phyloP scores from a whole-genome alignment of 192 early-diverging fungal species.

The Coemansia erecta region DNA sequence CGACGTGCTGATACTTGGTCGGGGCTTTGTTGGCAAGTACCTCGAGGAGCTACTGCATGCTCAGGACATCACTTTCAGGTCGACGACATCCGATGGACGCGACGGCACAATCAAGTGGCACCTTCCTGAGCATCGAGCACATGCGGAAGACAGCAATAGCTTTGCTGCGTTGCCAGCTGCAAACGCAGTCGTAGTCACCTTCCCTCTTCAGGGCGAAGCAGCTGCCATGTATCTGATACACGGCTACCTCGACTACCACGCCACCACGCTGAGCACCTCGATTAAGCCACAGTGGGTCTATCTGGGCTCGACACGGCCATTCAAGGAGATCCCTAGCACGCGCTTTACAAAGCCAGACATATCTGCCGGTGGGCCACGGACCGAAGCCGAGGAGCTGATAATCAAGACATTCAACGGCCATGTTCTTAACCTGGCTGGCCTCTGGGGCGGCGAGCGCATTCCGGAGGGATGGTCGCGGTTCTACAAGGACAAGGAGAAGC shows the following conservation, averaged over 20 bases:
- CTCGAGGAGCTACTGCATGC: conserved; percentile 16
- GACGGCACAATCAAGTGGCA: conserved; percentile 37
- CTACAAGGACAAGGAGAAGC: conserved; percentile 25
- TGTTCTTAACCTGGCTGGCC: conserved; percentile 46
- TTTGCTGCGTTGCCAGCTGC: conserved; percentile 25
- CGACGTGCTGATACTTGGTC: conserved; percentile 37
- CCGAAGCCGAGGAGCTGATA: conserved; percentile 34
- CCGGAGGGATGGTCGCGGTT: conserved; percentile 40
- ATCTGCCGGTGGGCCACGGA: conserved; percentile 19
- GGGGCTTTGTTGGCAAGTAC: conserved; percentile 46
- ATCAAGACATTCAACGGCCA: conserved; percentile 15
- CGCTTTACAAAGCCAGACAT: conserved; percentile 25
- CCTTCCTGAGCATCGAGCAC: neutral
- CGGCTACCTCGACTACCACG: conserved; percentile 14
- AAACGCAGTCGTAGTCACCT: conserved; percentile 29
- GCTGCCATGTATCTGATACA: conserved; percentile 13
- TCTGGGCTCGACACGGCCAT: conserved; percentile 42
- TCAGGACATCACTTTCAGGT: conserved; percentile 1
- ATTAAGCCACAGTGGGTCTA: conserved; percentile 30
- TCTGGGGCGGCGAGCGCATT: conserved; percentile 47
- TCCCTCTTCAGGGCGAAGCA: conserved; percentile 29
- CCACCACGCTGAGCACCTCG: neutral
- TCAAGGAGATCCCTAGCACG: conserved; percentile 42
- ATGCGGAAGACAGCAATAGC: neutral
- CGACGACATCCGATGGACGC: conserved; percentile 45